Base-by-base conservation (phyloP, 73 alveolate genomes). In the Tetrahymena elliotti region DNA sequence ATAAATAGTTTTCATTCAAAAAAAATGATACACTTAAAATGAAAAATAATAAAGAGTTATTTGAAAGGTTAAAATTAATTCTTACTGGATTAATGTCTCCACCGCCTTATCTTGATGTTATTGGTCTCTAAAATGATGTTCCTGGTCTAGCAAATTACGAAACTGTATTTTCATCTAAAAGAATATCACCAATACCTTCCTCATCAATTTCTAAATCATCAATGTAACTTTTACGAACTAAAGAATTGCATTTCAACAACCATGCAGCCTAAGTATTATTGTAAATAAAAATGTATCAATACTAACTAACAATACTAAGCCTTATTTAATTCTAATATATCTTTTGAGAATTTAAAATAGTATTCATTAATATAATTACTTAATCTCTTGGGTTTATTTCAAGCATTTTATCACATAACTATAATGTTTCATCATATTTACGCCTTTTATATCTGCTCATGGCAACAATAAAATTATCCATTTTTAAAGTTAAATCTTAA, bases 101-200 rank as follows among this genome's bases (percentile, higher is more conserved):
- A 94, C 96, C 33, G 92, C 98, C 96, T 53, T 36, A n/a, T 84
- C 97, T 94, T 12, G 99, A 84, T 10, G 98, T 93, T 11, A 96
- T 95, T 12, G 99, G 99, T 41, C 99, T 96, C 88, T 97, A 95
- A 84, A 99, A 97, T 1, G 99, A 97, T 18, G 99, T 99, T 10
- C 99, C 99, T n/a, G 99, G 99, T 36, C 99, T 96, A 20, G 99
- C 99, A 38, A 98, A 98, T 27, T 99, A 93, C 22, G 98, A 97
- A 22, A 98, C 96, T 24, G 99, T 98, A 83, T 99, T 99, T 33
- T 99, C 99, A 95, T 99, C 99, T 96, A 98, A 94, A 33, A 97
- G 96, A 35, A 93, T 31, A 92, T 98, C 98, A 0, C 98, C 99
- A 33, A 98, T 47, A 9, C 99, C 98, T 93, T 98, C 98, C 93